Evolutionary conservation across 2,329 filamentous ascomycete genomes (phyloP).

Genomic region (Catunica adiposa): DNA sequence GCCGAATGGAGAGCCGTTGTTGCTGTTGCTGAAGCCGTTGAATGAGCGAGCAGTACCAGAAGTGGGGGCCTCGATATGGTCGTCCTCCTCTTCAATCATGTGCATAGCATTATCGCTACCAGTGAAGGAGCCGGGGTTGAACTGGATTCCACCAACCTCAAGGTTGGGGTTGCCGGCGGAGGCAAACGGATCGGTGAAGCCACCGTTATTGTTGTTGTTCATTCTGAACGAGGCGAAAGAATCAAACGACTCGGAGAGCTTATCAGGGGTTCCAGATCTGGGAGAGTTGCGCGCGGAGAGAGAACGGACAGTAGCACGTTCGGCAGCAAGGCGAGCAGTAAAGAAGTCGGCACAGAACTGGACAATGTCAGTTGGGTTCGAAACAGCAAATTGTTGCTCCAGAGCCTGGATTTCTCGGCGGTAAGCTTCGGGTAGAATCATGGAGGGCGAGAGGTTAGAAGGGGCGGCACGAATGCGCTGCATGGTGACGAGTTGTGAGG

Average conservation of each 20-base stretch:
- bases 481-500: background rate
- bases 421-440: slow-evolving; percentile 38
- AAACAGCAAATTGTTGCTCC: slow-evolving; percentile 41
- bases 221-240: slow-evolving; percentile 13
- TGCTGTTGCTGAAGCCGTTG: slow-evolving; percentile 17
- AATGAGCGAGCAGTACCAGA: slow-evolving; percentile 29
- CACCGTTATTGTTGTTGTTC: slow-evolving; percentile 47
- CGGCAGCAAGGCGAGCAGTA: slow-evolving; percentile 44
- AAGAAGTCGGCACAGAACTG: slow-evolving; percentile 59
- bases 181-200: slow-evolving; percentile 59
- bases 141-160: slow-evolving; percentile 41
- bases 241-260: slow-evolving; percentile 9
- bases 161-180: slow-evolving; percentile 45
- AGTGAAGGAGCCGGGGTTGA: slow-evolving; percentile 20
- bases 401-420: slow-evolving; percentile 46
- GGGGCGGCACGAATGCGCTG: slow-evolving; percentile 9
- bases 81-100: slow-evolving; percentile 64
- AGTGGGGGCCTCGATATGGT: slow-evolving; percentile 57
- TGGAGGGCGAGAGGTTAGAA: slow-evolving; percentile 16
- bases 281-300: slow-evolving; percentile 13
- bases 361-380: slow-evolving; percentile 45
- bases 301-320: slow-evolving; percentile 29
- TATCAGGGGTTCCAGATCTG: slow-evolving; percentile 13
- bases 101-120: slow-evolving; percentile 26
- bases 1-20: slow-evolving; percentile 30